These are phyloP conservation scores for Cyberlindnera bimundalis DNA, from an alignment of 805 yeast genomes.

Conservation along the genomic window DNA sequence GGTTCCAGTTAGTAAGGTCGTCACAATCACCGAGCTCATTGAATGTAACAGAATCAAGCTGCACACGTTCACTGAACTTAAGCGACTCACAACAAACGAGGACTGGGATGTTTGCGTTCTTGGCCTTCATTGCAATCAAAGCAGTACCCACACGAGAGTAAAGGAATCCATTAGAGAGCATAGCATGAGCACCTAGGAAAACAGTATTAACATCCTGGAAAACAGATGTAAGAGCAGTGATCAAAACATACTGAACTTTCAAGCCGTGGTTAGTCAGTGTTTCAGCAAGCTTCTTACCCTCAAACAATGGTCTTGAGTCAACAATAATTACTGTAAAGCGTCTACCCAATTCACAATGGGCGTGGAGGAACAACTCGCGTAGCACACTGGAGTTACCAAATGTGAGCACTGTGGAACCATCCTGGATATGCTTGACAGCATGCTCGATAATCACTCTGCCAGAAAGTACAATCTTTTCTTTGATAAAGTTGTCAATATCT, in stretches of 20 bases:
- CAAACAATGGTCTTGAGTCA: conserved; percentile 92
- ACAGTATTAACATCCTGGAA: conserved; percentile 87
- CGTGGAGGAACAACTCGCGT: conserved; percentile 65
- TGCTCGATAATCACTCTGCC: conserved; percentile 77
- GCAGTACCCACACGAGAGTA: conserved; percentile 96
- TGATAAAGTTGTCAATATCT: conserved; percentile 74
- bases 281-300: conserved; percentile 77
- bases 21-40: conserved; percentile 86
- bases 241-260: conserved; percentile 68
- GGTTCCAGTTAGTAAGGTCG: conserved; percentile 48
- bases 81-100: conserved; percentile 93
- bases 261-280: conserved; percentile 61
- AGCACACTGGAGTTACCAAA: conserved; percentile 88
- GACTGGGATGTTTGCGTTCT: conserved; percentile 86
- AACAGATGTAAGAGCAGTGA: conserved; percentile 75
- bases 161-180: conserved; percentile 90
- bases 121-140: conserved; percentile 85
- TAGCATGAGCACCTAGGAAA: conserved; percentile 94
- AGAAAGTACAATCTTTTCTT: conserved; percentile 80
- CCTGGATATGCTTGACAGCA: conserved; percentile 72
- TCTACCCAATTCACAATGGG: conserved; percentile 54
- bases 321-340: conserved; percentile 83
- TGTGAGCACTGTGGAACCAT: conserved; percentile 78
- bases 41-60: conserved; percentile 90
- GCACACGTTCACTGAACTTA: conserved; percentile 93